phyloP scores from a whole-genome alignment of 441 rosid species.

The Breynia disticha region DNA sequence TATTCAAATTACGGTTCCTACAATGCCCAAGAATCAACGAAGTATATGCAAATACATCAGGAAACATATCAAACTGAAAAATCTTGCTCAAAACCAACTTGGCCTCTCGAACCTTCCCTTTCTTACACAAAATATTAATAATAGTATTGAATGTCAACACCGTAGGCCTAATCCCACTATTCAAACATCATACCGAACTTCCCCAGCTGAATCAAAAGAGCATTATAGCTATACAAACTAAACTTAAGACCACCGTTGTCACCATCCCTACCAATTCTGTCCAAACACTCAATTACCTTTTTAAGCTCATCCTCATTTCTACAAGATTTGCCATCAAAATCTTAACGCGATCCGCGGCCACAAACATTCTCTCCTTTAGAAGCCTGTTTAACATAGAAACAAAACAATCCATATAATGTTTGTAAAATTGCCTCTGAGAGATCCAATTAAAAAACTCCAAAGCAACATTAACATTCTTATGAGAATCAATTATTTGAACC shows the following conservation, averaged over 20 bases:
- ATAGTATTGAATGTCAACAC: slow-evolving; percentile 46
- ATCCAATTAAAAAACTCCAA: slow-evolving; percentile 40
- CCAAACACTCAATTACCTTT: slow-evolving; percentile 35
- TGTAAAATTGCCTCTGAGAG: slow-evolving; percentile 37
- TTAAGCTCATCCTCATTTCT: slow-evolving; percentile 31
- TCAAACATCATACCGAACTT: slow-evolving; percentile 49
- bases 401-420: slow-evolving; percentile 35
- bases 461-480: slow-evolving; percentile 19
- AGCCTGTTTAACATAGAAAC: slow-evolving; percentile 42
- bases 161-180: slow-evolving; percentile 41
- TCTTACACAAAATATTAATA: slow-evolving; percentile 45
- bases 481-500: slow-evolving; percentile 32
- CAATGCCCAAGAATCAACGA: slow-evolving; percentile 62
- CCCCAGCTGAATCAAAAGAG: slow-evolving; percentile 45
- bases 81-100: slow-evolving; percentile 35
- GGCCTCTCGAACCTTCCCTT: slow-evolving; percentile 43
- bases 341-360: slow-evolving; percentile 40
- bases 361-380: slow-evolving; percentile 23
- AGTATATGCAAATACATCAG: slow-evolving; percentile 46
- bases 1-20: slow-evolving; percentile 35
- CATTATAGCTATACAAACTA: slow-evolving; percentile 43
- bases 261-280: slow-evolving; percentile 19
- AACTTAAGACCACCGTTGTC: slow-evolving; percentile 25
- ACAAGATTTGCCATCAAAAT: slow-evolving; percentile 46
- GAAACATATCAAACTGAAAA: slow-evolving; percentile 32